Conservation (phyloP, 2,329 filamentous ascomycete genomes). For the Thielaviopsis euricoi region DNA sequence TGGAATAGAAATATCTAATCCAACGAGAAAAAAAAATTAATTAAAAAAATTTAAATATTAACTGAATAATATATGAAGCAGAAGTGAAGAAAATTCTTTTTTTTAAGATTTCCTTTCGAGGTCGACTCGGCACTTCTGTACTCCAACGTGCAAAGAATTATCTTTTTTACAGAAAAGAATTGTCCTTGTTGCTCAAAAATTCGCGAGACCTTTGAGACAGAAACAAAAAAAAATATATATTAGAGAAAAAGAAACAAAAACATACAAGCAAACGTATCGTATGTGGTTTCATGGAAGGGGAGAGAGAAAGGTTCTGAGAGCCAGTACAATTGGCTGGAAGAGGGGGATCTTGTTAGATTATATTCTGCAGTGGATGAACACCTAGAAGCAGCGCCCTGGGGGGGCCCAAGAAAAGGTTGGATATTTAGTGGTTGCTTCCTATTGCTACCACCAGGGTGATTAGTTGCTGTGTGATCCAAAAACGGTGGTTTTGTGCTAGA, state of each 20-base stretch:
- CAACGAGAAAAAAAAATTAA: background rate
- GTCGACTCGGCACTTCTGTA: background rate
- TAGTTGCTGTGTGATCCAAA: background rate
- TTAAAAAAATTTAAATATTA: background rate
- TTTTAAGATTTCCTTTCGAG: background rate
- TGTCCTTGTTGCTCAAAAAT: background rate
- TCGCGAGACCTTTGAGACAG: background rate
- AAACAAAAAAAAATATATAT: background rate
- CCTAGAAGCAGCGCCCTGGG: background rate
- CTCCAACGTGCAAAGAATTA: background rate
- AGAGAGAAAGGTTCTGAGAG: background rate
- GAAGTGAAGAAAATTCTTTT: background rate
- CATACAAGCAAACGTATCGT: background rate
- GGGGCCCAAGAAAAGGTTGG: background rate
- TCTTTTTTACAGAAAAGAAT: no score
- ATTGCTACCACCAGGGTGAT: background rate
- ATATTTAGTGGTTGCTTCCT: background rate
- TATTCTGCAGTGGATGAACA: background rate
- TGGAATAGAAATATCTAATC: background rate
- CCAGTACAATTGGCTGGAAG: background rate
- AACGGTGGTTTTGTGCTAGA: background rate
- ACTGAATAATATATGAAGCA: background rate
- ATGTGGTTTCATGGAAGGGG: background rate
- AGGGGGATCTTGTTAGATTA: background rate
- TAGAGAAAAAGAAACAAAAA: slow-evolving; percentile 4